Percentiles rank a stretch among this genome's conserved stretches.
Evolutionary conservation across 176 grass and related monocot species (phyloP).

Genomic region (Echinochloa phyllopogon): DNA sequence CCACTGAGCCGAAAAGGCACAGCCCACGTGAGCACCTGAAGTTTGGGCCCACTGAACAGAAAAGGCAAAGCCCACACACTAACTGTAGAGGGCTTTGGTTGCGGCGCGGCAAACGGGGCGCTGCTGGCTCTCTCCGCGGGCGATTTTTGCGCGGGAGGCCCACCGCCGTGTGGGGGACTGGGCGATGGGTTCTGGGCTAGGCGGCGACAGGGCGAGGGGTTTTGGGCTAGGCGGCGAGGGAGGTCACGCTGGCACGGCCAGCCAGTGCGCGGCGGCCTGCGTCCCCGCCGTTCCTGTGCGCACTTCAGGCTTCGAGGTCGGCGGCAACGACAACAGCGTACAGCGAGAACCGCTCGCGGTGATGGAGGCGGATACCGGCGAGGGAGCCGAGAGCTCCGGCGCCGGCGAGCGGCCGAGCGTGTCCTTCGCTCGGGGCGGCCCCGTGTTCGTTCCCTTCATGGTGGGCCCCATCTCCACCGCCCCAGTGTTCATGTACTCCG

Average conservation of each 20-base stretch:
- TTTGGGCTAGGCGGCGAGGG: not conserved
- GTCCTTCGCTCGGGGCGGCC: conserved; percentile 76
- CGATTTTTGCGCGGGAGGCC: not conserved
- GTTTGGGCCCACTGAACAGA: no score
- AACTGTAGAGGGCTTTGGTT: no score
- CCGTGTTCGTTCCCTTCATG: conserved; percentile 72
- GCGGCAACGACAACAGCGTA: not conserved
- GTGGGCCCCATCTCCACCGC: conserved; percentile 63
- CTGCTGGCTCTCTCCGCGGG: not conserved
- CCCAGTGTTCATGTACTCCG: conserved; percentile 66
- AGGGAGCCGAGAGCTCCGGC: conserved; percentile 47
- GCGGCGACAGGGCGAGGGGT: not conserved
- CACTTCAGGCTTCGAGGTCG: not conserved
- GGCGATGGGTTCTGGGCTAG: no score
- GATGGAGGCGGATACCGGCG: conserved; percentile 31
- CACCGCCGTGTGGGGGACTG: not conserved
- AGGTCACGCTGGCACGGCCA: not conserved
- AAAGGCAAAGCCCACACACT: no score
- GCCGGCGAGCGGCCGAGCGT: conserved; percentile 39
- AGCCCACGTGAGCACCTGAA: not conserved
- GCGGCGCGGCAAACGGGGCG: not conserved
- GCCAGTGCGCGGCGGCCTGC: not conserved
- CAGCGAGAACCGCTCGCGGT: not conserved
- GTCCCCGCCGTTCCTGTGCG: not conserved
- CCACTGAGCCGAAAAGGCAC: not conserved